phyloP scores from a whole-genome alignment of 345 rosid species.

The Excoecaria agallocha region DNA sequence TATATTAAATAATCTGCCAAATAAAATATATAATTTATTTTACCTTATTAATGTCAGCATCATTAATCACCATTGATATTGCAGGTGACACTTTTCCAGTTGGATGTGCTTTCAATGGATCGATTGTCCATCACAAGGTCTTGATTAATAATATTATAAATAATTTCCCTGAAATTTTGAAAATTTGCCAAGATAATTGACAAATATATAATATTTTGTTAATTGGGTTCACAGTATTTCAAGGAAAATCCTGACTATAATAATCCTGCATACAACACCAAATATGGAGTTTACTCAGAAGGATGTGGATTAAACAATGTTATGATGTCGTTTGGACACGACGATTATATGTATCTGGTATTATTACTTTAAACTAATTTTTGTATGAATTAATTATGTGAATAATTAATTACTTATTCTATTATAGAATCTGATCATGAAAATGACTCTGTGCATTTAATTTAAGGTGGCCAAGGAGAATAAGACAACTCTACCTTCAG shows the following conservation, averaged over 20 bases:
- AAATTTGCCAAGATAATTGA: not conserved
- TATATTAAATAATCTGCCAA: no score
- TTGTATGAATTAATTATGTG: not conserved
- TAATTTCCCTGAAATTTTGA: not conserved
- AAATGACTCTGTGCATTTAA: not conserved
- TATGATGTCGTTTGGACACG: conserved; percentile 71
- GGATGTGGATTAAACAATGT: conserved; percentile 60
- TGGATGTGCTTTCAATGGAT: conserved; percentile 74
- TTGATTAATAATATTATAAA: not conserved
- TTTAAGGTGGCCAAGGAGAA: conserved; percentile 60
- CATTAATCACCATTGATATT: not conserved
- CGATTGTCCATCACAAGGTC: conserved; percentile 81
- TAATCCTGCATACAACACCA: conserved; percentile 50
- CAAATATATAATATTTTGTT: not conserved
- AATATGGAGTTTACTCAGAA: conserved; percentile 49
- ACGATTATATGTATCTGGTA: conserved; percentile 75
- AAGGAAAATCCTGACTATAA: conserved; percentile 52
- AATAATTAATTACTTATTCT: not conserved
- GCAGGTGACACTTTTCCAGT: conserved; percentile 79
- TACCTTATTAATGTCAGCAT: no score
- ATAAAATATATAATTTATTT: no score
- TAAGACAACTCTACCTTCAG: conserved; percentile 54
- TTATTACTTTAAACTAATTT: not conserved
- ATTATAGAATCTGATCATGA: not conserved
- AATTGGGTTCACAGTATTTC: conserved; percentile 41